A percentile compares a stretch with the other conserved stretches of the same genome.
Evolutionary conservation across 2,329 filamentous ascomycete species (phyloP).

Genomic region (Cercospora zeina): DNA sequence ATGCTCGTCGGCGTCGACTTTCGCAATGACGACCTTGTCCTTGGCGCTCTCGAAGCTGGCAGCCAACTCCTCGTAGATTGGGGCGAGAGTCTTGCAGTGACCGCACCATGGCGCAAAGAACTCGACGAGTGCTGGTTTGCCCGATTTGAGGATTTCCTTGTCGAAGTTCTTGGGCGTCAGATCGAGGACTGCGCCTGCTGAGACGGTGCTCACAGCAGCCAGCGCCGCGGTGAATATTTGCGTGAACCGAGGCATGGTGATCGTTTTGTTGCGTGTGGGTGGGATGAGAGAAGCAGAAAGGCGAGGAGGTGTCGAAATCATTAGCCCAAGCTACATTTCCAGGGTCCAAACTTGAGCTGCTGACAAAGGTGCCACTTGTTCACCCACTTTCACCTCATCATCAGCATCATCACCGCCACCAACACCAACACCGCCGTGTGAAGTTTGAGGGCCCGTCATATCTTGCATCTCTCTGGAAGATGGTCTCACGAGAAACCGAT

Average conservation of each 20-base stretch:
- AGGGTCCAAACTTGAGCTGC: conserved; percentile 8
- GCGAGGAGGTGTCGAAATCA: background rate
- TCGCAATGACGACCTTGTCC: conserved; percentile 81
- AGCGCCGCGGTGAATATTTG: conserved; percentile 51
- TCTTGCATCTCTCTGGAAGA: no score
- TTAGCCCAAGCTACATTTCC: conserved; percentile 5
- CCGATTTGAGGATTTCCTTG: conserved; percentile 79
- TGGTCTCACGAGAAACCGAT: background rate
- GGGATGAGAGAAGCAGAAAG: background rate
- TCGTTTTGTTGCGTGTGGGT: background rate
- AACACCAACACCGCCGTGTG: background rate
- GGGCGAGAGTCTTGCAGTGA: conserved; percentile 97
- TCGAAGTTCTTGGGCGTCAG: conserved; percentile 91
- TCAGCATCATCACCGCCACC: conserved; percentile 1
- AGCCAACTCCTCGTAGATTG: conserved; percentile 89
- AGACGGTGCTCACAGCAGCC: conserved; percentile 55
- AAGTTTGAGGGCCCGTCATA: background rate
- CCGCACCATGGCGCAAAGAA: conserved; percentile 99
- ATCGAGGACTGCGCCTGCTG: conserved; percentile 83
- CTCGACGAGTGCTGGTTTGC: conserved; percentile 93
- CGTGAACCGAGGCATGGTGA: conserved; percentile 50
- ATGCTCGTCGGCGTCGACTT: conserved; percentile 93
- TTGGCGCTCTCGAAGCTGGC: conserved; percentile 69
- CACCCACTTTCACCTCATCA: background rate
- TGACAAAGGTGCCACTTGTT: conserved; percentile 7